phyloP scores from a whole-genome alignment of 345 rosid species.

The Iberis pinnata region DNA sequence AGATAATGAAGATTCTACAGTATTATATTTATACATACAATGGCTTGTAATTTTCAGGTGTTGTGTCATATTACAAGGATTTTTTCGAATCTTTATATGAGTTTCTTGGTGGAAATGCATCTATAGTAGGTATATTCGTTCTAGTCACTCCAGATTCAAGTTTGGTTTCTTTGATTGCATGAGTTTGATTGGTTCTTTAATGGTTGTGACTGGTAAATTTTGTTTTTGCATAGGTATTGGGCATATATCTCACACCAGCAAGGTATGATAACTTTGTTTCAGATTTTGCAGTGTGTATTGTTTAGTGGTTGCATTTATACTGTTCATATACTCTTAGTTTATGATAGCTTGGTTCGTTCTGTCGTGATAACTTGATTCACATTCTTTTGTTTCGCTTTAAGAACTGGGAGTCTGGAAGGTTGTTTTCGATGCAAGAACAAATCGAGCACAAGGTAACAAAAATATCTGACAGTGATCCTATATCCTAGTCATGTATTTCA shows the following conservation, averaged over 20 bases:
- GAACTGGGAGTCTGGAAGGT: conserved; percentile 66
- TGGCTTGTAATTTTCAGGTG: conserved; percentile 38
- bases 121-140: conserved; percentile 40
- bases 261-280: conserved; percentile 38
- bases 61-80: conserved; percentile 64
- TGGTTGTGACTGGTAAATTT: conserved; percentile 4
- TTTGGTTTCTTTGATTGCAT: conserved; percentile 3
- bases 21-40: background rate
- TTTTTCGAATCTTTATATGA: conserved; percentile 64
- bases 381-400: conserved; percentile 13
- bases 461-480: background rate
- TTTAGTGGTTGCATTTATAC: background rate
- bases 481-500: background rate
- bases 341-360: background rate
- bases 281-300: background rate
- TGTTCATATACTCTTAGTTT: background rate
- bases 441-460: conserved; percentile 65
- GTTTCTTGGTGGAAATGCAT: conserved; percentile 53
- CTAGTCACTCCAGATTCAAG: background rate
- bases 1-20: background rate
- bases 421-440: conserved; percentile 77
- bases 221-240: conserved; percentile 49
- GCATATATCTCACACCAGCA: conserved; percentile 56
- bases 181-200: conserved; percentile 10
- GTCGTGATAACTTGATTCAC: background rate